Percentiles rank a stretch among this genome's conserved stretches.
These are phyloP conservation scores for Saccharomyces uvarum DNA, from an alignment of 1,139 yeast species.

Conservation along the genomic window DNA sequence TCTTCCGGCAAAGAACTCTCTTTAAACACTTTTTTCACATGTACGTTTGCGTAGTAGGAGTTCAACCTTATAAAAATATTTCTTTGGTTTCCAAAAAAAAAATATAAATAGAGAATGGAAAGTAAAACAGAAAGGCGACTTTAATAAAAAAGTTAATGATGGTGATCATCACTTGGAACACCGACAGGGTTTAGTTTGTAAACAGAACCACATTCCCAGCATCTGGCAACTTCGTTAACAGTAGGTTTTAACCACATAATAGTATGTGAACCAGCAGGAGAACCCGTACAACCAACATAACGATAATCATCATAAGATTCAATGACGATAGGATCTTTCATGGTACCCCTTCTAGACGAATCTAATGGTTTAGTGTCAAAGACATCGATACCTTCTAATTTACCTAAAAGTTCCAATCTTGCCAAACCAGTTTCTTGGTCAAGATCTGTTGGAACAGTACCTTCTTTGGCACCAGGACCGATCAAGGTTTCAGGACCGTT, in stretches of 20 bases:
- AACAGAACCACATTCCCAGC: constrained; percentile 98
- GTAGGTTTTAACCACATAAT: constrained; percentile 93
- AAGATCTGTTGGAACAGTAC: constrained; percentile 82
- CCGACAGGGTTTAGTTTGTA: constrained; percentile 86
- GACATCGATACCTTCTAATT: constrained; percentile 90
- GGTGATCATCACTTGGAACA: constrained; percentile 53
- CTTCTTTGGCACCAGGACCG: constrained; percentile 82
- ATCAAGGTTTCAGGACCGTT: constrained; percentile 72
- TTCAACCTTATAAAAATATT: background rate
- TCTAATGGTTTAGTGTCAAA: constrained; percentile 89
- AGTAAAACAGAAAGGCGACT: background rate
- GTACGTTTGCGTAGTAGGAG: background rate
- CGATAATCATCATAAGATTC: constrained; percentile 91
- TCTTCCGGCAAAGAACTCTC: background rate
- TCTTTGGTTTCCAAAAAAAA: background rate
- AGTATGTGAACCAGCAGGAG: constrained; percentile 86
- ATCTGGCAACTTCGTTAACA: constrained; percentile 77
- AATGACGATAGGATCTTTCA: constrained; percentile 76
- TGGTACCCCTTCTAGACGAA: constrained; percentile 81
- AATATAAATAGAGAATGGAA: background rate
- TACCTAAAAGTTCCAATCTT: constrained; percentile 91
- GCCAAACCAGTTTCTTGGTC: constrained; percentile 98
- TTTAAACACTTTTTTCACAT: background rate
- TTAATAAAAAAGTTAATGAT: constrained; percentile 13
- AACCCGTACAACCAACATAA: constrained; percentile 96